phyloP scores from a whole-genome alignment of 495 filamentous ascomycete genomes.

The Daldinia caldariorum region DNA sequence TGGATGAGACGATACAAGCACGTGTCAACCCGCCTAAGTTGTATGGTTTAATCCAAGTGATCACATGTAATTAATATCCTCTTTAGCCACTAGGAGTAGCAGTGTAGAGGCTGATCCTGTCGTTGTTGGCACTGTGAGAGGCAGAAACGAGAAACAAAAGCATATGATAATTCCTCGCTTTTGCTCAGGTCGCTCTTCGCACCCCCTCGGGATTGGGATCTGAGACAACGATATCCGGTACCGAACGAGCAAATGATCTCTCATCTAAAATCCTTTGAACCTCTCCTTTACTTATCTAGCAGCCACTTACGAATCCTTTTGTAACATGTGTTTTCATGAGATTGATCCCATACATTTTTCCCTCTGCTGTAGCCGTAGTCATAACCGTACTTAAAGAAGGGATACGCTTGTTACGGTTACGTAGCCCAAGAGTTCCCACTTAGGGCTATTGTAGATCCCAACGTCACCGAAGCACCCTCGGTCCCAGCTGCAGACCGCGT shows the following conservation, averaged over 20 bases:
- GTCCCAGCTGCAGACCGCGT: constrained; percentile 14
- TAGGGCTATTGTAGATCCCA: constrained; percentile 22
- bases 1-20: constrained; percentile 40
- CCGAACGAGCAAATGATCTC: constrained; percentile 22
- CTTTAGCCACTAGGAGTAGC: constrained; percentile 32
- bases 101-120: constrained; percentile 27
- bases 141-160: constrained; percentile 28
- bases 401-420: constrained; percentile 10
- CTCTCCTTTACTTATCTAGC: constrained; percentile 6
- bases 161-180: constrained; percentile 40
- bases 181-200: no score
- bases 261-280: constrained; percentile 15
- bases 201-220: constrained; percentile 22
- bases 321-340: constrained; percentile 7
- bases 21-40: constrained; percentile 39
- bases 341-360: neutral
- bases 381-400: constrained; percentile 9
- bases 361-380: neutral
- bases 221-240: constrained; percentile 26
- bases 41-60: constrained; percentile 31
- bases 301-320: constrained; percentile 7
- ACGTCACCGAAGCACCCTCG: constrained; percentile 31
- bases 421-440: constrained; percentile 30
- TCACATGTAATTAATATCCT: constrained; percentile 42
- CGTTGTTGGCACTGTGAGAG: constrained; percentile 34